A percentile compares a stretch with the other conserved stretches of the same genome.
phyloP scores from a whole-genome alignment of 306 rosid species.

The Phaseolus lunatus region DNA sequence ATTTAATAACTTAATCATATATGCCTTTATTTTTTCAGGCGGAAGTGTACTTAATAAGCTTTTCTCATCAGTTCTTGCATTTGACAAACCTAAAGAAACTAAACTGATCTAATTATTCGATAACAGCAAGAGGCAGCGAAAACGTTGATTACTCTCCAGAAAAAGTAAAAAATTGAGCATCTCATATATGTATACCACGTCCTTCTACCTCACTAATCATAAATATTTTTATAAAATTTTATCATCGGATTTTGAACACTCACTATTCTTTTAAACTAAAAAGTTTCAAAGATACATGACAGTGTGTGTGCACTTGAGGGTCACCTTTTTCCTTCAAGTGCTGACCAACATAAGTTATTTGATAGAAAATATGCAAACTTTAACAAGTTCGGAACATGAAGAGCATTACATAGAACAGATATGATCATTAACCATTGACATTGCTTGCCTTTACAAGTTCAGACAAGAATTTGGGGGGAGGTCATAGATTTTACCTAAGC shows the following conservation, averaged over 20 bases:
- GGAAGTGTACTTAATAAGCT: background rate
- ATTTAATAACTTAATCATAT: background rate
- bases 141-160: background rate
- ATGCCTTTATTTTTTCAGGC: background rate
- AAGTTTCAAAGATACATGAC: background rate
- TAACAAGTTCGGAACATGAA: too few species aligned
- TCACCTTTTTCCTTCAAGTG: too few species aligned
- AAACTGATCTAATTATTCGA: background rate
- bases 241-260: slow-evolving; percentile 2
- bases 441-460: too few species aligned
- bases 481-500: background rate
- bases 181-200: background rate
- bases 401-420: too few species aligned
- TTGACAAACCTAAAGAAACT: background rate
- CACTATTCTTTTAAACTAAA: slow-evolving; percentile 10
- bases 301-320: too few species aligned
- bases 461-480: too few species aligned
- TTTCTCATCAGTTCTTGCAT: slow-evolving; percentile 10
- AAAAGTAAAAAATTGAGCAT: background rate
- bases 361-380: too few species aligned
- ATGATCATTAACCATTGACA: too few species aligned
- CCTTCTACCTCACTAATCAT: slow-evolving; percentile 23
- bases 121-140: background rate
- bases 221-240: slow-evolving; percentile 8
- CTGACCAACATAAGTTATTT: too few species aligned